Conservation (phyloP, 176 grass and related monocot species). For the Zizania latifolia region DNA sequence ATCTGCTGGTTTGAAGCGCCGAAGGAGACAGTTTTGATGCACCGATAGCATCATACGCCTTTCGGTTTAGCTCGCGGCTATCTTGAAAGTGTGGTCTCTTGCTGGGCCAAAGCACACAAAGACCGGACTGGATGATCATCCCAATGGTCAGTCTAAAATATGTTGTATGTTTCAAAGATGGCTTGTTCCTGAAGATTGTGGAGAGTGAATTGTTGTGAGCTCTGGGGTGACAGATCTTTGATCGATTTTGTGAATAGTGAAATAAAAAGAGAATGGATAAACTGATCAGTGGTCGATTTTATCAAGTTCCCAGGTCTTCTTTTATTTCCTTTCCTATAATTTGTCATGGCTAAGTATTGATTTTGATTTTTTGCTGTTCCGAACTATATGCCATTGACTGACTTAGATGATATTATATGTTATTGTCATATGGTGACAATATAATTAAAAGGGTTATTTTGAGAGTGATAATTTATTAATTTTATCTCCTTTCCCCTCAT, state of each 20-base stretch:
- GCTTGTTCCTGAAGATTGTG: constrained; percentile 15
- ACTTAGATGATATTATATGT: too few species aligned
- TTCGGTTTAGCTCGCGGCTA: not conserved
- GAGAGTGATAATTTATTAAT: too few species aligned
- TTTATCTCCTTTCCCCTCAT: too few species aligned
- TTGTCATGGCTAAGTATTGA: too few species aligned
- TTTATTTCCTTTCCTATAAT: too few species aligned
- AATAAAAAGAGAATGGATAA: constrained; percentile 29
- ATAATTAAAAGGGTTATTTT: too few species aligned
- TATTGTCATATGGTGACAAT: too few species aligned
- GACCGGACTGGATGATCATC: not conserved
- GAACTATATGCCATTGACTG: too few species aligned
- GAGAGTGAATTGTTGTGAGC: not conserved
- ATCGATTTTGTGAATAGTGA: constrained; percentile 25
- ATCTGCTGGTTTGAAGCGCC: constrained; percentile 31
- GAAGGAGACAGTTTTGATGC: constrained; percentile 34
- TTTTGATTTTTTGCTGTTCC: too few species aligned
- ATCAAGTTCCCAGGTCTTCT: too few species aligned
- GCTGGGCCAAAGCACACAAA: not conserved
- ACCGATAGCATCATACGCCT: not conserved
- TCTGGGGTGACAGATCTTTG: constrained; percentile 2
- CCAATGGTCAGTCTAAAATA: not conserved
- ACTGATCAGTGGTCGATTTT: too few species aligned
- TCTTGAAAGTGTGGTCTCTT: constrained; percentile 2
- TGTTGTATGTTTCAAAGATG: constrained; percentile 17